phyloP scores from a whole-genome alignment of 768 basidiomycete species.

The Lanmaoa pseudosensibilis region DNA sequence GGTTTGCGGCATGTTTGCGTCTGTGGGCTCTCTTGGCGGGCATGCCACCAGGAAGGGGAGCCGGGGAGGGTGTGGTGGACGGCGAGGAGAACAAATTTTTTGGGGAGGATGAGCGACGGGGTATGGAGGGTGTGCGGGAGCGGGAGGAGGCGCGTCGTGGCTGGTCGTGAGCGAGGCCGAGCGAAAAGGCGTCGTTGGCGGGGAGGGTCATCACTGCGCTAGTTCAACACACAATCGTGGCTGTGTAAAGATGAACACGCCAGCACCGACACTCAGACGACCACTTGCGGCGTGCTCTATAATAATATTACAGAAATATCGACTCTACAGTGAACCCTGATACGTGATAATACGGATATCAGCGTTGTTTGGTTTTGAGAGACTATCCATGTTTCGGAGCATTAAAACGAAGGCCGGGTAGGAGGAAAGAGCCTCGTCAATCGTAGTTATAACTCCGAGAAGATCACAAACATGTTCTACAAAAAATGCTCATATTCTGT shows the following conservation, averaged over 20 bases:
- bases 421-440: slow-evolving; percentile 52
- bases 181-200: slow-evolving; percentile 38
- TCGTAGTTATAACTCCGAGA: slow-evolving; percentile 88
- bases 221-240: slow-evolving; percentile 2
- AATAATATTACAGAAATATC: slow-evolving; percentile 12
- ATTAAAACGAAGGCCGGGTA: slow-evolving; percentile 82
- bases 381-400: slow-evolving; percentile 66
- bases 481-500: neutral
- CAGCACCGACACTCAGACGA: slow-evolving; percentile 1
- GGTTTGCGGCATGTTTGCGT: slow-evolving; percentile 24
- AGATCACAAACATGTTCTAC: neutral
- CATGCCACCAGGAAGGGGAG: slow-evolving; percentile 26
- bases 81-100: slow-evolving; percentile 44
- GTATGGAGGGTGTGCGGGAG: slow-evolving; percentile 24
- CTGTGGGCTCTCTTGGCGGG: slow-evolving; percentile 36
- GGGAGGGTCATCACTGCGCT: slow-evolving; percentile 29
- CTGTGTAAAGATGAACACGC: slow-evolving; percentile 10
- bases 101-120: slow-evolving; percentile 49
- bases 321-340: slow-evolving; percentile 37
- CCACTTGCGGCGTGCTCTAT: neutral
- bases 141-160: slow-evolving; percentile 29
- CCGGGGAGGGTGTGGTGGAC: slow-evolving; percentile 21
- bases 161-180: slow-evolving; percentile 38
- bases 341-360: slow-evolving; percentile 18
- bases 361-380: slow-evolving; percentile 64